These are phyloP conservation scores for Trypanosoma avium DNA, from an alignment of 208 protist species.

Conservation along the genomic window DNA sequence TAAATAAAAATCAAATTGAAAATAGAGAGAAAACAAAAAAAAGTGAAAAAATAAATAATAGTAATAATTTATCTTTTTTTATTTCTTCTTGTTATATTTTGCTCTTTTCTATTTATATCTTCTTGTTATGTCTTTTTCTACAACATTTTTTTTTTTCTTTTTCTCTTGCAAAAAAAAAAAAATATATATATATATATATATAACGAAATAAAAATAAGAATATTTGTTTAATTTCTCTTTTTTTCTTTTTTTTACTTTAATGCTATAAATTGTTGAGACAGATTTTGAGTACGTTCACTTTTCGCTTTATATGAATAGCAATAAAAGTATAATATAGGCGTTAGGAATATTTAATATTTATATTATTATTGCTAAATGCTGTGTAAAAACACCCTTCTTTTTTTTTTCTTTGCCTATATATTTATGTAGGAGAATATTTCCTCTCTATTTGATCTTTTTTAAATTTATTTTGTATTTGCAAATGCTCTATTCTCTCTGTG, in stretches of 20 bases:
- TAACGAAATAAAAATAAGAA: no score
- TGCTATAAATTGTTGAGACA: no score
- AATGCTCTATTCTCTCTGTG: no score
- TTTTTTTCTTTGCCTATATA: not conserved
- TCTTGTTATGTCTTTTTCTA: not conserved
- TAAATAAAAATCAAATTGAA: no score
- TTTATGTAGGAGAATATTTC: no score
- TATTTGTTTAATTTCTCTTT: not conserved
- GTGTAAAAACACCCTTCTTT: not conserved
- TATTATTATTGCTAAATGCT: not conserved
- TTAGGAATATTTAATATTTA: not conserved
- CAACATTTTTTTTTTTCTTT: not conserved
- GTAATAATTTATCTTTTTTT: not conserved
- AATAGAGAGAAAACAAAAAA: not conserved
- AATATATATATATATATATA: no score
- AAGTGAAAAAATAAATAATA: not conserved
- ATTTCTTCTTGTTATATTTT: not conserved
- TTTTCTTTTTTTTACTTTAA: not conserved
- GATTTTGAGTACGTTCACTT: no score
- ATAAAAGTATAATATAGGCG: no score
- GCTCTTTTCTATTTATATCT: no score
- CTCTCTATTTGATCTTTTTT: not conserved
- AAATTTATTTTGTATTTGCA: not conserved
- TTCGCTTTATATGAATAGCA: no score
- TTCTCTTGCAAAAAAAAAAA: no score